A percentile compares a stretch with the other conserved stretches of the same genome.
Conservation (phyloP, 179 eudicot species). For the Spergularia azorica region DNA sequence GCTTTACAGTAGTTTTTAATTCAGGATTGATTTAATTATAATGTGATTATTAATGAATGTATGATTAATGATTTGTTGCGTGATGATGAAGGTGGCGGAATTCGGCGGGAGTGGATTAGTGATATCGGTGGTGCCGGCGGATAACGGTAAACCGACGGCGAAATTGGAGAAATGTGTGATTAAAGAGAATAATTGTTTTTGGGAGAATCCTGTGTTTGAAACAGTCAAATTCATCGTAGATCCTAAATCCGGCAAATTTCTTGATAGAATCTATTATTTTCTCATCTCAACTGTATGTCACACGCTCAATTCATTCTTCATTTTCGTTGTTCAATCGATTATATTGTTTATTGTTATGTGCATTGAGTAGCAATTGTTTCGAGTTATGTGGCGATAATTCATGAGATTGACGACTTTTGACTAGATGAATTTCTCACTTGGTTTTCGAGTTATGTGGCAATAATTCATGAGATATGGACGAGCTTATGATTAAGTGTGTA, state of each 20-base stretch:
- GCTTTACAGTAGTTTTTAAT: no score
- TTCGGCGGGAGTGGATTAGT: constrained; percentile 65
- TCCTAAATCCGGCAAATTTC: constrained; percentile 75
- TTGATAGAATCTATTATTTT: constrained; percentile 80
- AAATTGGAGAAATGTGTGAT: constrained; percentile 64
- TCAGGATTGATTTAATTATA: not conserved
- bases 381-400: not conserved
- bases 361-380: not conserved
- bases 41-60: not conserved
- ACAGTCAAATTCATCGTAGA: constrained; percentile 75
- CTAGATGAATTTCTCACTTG: not conserved
- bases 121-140: constrained; percentile 80
- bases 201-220: constrained; percentile 79
- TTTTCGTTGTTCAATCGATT: not conserved
- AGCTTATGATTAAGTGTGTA: not conserved
- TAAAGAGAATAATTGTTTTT: constrained; percentile 68
- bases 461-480: no score
- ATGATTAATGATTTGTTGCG: not conserved
- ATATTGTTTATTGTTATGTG: not conserved
- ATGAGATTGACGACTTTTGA: not conserved
- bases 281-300: constrained; percentile 64
- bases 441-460: no score
- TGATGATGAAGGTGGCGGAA: constrained; percentile 45
- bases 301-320: not conserved
- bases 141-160: constrained; percentile 77